These are phyloP conservation scores for Quercus robur DNA, from an alignment of 306 rosid genomes.

Conservation along the genomic window DNA sequence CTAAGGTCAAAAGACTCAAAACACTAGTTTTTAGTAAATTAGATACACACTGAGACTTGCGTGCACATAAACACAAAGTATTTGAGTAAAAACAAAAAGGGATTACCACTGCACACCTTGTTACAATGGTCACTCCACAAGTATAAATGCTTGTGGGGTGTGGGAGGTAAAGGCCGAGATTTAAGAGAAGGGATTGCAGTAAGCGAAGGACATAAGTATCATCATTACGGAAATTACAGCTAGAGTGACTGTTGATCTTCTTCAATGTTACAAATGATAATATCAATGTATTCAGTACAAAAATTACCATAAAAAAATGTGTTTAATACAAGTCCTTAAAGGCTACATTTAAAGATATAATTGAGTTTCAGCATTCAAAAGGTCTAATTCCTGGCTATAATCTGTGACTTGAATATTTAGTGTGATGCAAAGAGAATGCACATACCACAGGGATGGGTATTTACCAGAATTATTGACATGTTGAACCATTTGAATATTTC, in stretches of 20 bases:
- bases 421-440: background rate
- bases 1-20: no score
- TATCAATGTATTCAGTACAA: no score
- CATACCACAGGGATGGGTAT: background rate
- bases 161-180: accelerated
- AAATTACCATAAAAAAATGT: background rate
- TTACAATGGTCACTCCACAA: no score
- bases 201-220: no score
- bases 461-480: background rate
- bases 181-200: no score
- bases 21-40: background rate
- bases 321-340: background rate
- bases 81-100: background rate
- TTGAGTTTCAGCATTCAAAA: background rate
- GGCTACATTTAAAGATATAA: background rate
- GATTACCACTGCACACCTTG: no score
- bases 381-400: background rate
- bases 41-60: background rate
- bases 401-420: background rate
- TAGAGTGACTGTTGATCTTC: no score
- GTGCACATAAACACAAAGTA: no score
- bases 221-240: no score
- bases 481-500: background rate
- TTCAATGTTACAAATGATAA: background rate
- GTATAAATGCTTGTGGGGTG: no score